Evolutionary conservation across 495 filamentous ascomycete species (phyloP).

Genomic region (Glutinoglossum americanum): DNA sequence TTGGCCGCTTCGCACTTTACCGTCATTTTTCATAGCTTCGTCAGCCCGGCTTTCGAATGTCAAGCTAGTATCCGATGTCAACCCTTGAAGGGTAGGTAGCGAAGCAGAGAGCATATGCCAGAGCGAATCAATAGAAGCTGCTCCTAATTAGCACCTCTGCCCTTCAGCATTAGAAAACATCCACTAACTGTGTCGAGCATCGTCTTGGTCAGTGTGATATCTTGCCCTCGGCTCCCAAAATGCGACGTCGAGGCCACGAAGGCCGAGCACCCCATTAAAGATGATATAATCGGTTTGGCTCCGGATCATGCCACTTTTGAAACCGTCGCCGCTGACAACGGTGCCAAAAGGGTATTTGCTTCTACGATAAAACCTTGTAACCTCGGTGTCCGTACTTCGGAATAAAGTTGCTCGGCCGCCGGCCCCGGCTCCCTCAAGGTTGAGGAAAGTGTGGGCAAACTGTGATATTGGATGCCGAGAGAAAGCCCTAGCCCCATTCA

Average conservation of each 20-base stretch:
- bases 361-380: conserved; percentile 54
- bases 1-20: conserved; percentile 41
- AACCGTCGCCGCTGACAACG: conserved; percentile 63
- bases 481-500: conserved; percentile 80
- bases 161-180: conserved; percentile 3
- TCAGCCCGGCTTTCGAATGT: conserved; percentile 33
- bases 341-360: conserved; percentile 61
- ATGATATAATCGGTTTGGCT: conserved; percentile 84
- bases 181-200: conserved; percentile 37
- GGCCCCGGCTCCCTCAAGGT: conserved; percentile 87
- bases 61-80: conserved; percentile 47
- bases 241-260: conserved; percentile 79
- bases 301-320: conserved; percentile 49
- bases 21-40: conserved; percentile 20
- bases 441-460: conserved; percentile 69
- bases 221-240: conserved; percentile 69
- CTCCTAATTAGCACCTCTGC: not conserved
- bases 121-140: conserved; percentile 41
- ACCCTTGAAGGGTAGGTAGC: conserved; percentile 42
- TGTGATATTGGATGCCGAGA: conserved; percentile 56
- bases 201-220: conserved; percentile 87
- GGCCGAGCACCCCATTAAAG: conserved; percentile 55
- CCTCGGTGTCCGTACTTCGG: conserved; percentile 67
- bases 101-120: conserved; percentile 89
- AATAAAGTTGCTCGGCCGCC: conserved; percentile 79